Base-by-base conservation (phyloP, 1,284 basidiomycete species). In the Pseudozyma flocculosa region DNA sequence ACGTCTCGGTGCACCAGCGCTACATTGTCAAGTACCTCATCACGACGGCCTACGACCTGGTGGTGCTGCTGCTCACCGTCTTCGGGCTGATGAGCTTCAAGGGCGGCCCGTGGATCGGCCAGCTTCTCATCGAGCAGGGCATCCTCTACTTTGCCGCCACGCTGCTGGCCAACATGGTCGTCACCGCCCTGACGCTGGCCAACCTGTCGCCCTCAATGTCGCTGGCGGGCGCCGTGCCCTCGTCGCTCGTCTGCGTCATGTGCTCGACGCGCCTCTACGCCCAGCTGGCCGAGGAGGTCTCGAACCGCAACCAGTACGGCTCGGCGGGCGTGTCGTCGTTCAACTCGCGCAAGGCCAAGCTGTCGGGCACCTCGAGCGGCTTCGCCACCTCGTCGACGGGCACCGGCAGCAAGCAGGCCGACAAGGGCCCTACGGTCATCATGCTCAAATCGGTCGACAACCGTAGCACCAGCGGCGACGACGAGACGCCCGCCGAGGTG, bases 161-260 rank as follows among this genome's bases (percentile, higher is more conserved):
- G 0, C 56, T 65, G 45, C 32, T 66, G 23, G 54, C 54, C 53
- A 68, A 71, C 46, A 26, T 58, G 2, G 48, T 68, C 30, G 53
- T 68, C n/a, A 50, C 62, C 7, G 63, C 50, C 17, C 41, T 68
- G 17, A 66, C 66, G 18, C 42, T 61, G 3, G 52, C 62, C 24
- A 55, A 68, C 46, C 42, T 68, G n/a, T 59, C 56, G 47, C 65
- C 70, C 3, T 40, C 67, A 42, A 68, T 70, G 68, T 64, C 68
- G 39, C 50, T 68, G 37, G 52, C 66, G 45, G 45, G 45, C 13
- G 68, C 68, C 18, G 53, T 72, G 42, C 70, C 70, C 0, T 49
- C 48, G 36, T 43, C 60, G 15, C 55, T 57, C 18, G 50, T 70
- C 21, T 61, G 54, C 47, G 60, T 72, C 50, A 50, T 68, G 44